phyloP scores from a whole-genome alignment of 1,284 basidiomycete genomes.

The Hemileia vastatrix region DNA sequence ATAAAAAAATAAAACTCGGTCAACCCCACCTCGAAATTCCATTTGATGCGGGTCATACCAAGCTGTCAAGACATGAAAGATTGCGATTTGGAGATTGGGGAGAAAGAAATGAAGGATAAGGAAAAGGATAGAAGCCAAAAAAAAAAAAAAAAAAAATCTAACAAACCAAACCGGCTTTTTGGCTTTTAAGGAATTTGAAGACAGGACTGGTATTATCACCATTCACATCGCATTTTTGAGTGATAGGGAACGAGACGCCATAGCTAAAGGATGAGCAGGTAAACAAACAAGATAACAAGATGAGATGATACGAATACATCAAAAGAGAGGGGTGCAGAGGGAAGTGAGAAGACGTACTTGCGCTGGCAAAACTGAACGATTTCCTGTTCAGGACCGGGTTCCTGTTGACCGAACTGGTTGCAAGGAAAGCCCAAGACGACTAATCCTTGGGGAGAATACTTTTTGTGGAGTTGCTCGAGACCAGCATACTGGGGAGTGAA shows the following conservation, averaged over 20 bases:
- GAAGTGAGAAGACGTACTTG: constrained; percentile 1
- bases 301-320: not conserved
- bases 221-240: constrained; percentile 18
- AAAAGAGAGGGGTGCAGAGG: not conserved
- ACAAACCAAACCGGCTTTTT: constrained; percentile 10
- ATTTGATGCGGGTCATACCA: constrained; percentile 17
- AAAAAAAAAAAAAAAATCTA: not conserved
- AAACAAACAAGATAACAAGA: not conserved
- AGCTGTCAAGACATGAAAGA: not conserved
- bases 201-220: constrained; percentile 4
- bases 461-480: constrained; percentile 11
- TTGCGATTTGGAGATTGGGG: not conserved
- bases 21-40: constrained; percentile 20
- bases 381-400: constrained; percentile 14
- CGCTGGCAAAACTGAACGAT: constrained; percentile 10
- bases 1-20: not conserved
- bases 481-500: constrained; percentile 19
- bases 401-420: constrained; percentile 19
- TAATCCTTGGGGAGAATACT: constrained; percentile 13
- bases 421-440: constrained; percentile 15
- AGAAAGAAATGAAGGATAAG: not conserved
- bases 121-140: too few species aligned
- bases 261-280: constrained; percentile 1
- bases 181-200: constrained; percentile 12
- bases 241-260: constrained; percentile 10